These are phyloP conservation scores for Glycine latifolia DNA, from an alignment of 306 rosid species.

Conservation along the genomic window DNA sequence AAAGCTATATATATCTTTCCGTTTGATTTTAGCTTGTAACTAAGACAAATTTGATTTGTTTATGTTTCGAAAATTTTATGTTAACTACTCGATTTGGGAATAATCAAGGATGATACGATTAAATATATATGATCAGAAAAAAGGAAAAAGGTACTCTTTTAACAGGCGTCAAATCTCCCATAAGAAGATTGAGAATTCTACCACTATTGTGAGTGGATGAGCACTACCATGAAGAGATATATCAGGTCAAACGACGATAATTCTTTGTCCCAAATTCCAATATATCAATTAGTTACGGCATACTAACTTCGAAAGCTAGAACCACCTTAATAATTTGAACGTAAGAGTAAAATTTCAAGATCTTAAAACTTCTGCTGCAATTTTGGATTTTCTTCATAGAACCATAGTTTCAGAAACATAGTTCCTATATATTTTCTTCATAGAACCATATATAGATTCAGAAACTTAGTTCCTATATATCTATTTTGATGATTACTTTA, in stretches of 20 bases:
- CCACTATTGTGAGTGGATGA: conserved; percentile 13
- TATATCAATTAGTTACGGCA: no score
- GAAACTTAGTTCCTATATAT: no score
- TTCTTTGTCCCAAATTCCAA: no score
- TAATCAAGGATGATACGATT: neutral
- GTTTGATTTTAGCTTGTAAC: conserved; percentile 5
- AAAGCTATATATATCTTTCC: neutral
- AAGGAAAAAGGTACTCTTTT: neutral
- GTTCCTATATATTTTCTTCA: neutral
- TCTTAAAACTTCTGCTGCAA: no score
- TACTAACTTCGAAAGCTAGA: no score
- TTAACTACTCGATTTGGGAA: neutral
- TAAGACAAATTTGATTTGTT: neutral
- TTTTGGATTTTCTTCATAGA: neutral
- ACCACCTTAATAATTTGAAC: no score
- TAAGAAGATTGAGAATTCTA: conserved; percentile 11
- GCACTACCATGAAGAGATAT: neutral
- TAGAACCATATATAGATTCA: no score
- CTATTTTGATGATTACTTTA: neutral
- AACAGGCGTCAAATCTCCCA: neutral
- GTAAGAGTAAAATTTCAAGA: no score
- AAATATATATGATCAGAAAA: neutral
- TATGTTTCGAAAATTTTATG: neutral
- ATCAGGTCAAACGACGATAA: neutral
- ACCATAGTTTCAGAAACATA: neutral